Base-by-base conservation (phyloP, 176 grass and related monocot genomes). In the Hsuehochloa calcarea region DNA sequence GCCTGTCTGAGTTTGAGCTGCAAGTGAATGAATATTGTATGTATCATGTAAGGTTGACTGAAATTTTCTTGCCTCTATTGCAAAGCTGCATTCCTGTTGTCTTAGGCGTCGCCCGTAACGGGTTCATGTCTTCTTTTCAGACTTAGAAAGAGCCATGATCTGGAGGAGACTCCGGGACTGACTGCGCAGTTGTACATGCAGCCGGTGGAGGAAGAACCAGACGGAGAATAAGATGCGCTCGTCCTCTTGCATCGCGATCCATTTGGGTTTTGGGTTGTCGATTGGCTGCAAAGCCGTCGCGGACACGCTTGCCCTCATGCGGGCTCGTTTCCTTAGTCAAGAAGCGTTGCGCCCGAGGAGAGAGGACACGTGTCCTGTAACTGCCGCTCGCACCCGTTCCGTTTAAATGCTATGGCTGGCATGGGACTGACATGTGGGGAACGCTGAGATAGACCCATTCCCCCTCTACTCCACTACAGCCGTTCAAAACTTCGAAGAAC, bases 301-400 rank as follows among this genome's bases (percentile, higher is more conserved):
- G 6, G 5, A 19, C 5, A 39, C 10, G 43, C 13, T 43, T 17
- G 2, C 4, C 4, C 34, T 70, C 50, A 17, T 22, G 75, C 38
- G 40, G 51, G 16, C 25, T 65, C 26, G 64, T 44, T 61, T 5
- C 25, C 5, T 61, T 60, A 1, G 52, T 4, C 29, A 31, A 11
- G 22, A 67, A 40, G 61, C 29, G 29, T 8, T 12, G 80, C 39
- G 9, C 34, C n/a, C 61, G 13, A 0, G 25, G 10, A 5, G 12
- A 25, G 29, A 9, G 44, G 72, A 84, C n/a, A 23, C 61, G 47
- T 76, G 82, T 75, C 46, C 72, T 14, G 61, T 65, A n/a, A 68
- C 62, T 0, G 49, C 62, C 34, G 16, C 27, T 41, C 26, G 3
- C 16, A 23, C 5, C 38, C 38, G 65, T 55, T 66, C 67, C 44